A percentile compares a stretch with the other conserved stretches of the same genome.
Conservation (phyloP, 2,329 filamentous ascomycete species). For the Zymoseptoria tritici region DNA sequence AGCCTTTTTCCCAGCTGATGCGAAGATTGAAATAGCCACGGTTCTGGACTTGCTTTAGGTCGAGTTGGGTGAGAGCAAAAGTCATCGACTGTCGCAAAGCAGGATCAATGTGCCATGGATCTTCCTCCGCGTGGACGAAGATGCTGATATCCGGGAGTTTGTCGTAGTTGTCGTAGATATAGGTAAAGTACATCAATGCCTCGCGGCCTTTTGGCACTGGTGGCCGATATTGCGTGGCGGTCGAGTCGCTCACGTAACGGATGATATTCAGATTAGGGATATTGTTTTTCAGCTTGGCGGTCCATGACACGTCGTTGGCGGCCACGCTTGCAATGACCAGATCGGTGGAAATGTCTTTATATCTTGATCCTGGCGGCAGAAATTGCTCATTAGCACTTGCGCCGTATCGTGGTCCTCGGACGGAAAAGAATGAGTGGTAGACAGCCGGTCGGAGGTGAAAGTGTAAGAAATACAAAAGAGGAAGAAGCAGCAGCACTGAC, state of each 20-base stretch:
- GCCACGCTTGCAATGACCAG: conserved; percentile 3
- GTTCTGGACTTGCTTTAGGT: conserved; percentile 6
- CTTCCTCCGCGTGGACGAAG: conserved; percentile 48
- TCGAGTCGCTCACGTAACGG: conserved; percentile 43
- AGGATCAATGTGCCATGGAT: conserved; percentile 12
- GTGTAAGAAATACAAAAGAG: neutral
- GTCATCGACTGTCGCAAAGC: conserved; percentile 7
- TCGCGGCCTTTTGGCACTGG: conserved; percentile 54
- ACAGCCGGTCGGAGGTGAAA: neutral
- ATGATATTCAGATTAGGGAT: conserved; percentile 1
- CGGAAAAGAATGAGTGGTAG: neutral
- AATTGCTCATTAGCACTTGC: neutral
- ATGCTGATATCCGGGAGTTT: conserved; percentile 50
- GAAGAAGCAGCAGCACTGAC: neutral
- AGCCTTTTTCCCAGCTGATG: conserved; percentile 10
- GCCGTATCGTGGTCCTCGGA: neutral
- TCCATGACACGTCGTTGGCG: conserved; percentile 2
- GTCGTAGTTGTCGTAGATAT: conserved; percentile 55
- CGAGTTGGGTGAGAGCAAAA: conserved; percentile 9
- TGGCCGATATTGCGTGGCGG: conserved; percentile 39
- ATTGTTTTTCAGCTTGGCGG: neutral
- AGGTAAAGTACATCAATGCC: conserved; percentile 54
- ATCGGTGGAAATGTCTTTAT: neutral
- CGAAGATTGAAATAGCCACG: conserved; percentile 15
- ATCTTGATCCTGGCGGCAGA: neutral